Conservation (phyloP, 495 filamentous ascomycete species). For the Tetracladium marchalianum region DNA sequence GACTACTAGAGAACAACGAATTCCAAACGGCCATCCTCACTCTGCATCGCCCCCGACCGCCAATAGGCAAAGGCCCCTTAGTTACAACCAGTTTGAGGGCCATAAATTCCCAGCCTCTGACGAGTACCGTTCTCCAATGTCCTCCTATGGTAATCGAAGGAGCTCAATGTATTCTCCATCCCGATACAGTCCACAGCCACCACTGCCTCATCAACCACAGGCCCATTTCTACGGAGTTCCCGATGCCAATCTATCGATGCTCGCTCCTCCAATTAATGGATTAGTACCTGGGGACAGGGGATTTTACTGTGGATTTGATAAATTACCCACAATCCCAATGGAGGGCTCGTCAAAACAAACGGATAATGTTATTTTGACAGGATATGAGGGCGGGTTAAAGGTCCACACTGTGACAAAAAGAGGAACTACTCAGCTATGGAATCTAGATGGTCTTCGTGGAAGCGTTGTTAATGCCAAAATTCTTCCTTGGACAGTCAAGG, state of each 20-base stretch:
- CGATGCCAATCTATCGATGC: constrained; percentile 53
- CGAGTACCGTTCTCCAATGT: constrained; percentile 31
- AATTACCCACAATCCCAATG: constrained; percentile 38
- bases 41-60: constrained; percentile 36
- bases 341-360: constrained; percentile 27
- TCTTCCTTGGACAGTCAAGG: constrained; percentile 42
- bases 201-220: constrained; percentile 73
- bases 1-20: constrained; percentile 18
- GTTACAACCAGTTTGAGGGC: constrained; percentile 37
- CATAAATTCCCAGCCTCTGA: constrained; percentile 29
- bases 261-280: constrained; percentile 39
- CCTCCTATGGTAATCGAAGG: constrained; percentile 33
- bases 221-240: constrained; percentile 57
- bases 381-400: constrained; percentile 65
- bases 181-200: constrained; percentile 43
- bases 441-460: constrained; percentile 65
- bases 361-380: constrained; percentile 63
- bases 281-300: constrained; percentile 51
- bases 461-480: constrained; percentile 76
- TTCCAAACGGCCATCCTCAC: constrained; percentile 25
- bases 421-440: constrained; percentile 52
- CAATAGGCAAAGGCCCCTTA: constrained; percentile 34
- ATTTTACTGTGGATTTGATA: constrained; percentile 75
- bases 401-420: constrained; percentile 59
- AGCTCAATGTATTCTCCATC: constrained; percentile 52